Base-by-base conservation (phyloP, 2,329 filamentous ascomycete species). In the Beauveria asiatica region DNA sequence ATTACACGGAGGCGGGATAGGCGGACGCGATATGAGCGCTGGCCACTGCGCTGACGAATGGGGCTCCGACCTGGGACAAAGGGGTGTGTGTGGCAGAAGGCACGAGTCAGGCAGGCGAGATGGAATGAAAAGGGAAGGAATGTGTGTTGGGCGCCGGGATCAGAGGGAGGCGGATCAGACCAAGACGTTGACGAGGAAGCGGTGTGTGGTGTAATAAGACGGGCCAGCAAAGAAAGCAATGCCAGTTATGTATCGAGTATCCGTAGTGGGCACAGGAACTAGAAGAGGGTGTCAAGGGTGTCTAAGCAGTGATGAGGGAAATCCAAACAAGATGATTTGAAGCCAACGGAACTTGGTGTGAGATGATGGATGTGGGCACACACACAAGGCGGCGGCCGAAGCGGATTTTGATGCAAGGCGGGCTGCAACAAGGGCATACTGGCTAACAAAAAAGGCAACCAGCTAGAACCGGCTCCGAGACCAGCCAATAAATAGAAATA, bases 61-160 rank as follows among this genome's bases (percentile, higher is more conserved):
- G 56, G 48, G 56, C 39, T 37, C 39, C 16, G 19, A 45, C 25
- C 39, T 59, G 46, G 56, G 25, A 45, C 48, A 44, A 59, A 45
- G 56, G 56, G 33, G 33, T 37, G 56, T 37, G 56, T 59, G 48
- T 52, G 56, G 37, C n/a, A 52, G 39, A 59, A 52, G 56, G 48
- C 17, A 48, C 39, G 48, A 51, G 56, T 51, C 39, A 59, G 48
- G 48, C 39, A 52, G 48, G 56, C 45, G 48, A 52, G 48, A 59
- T 51, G 56, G 56, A 59, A 30, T 48, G 48, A 25, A 27, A n/a
- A 52, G 4, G 37, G 49, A 52, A 7, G 37, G 49, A 27, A 41
- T 52, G 56, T 52, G 33, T 59, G 48, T 59, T 59, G 56, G 56
- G 48, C 56, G 56, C 56, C 46, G 37, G 56, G 56, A 52, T 33